Base-by-base conservation (phyloP, 2,329 filamentous ascomycete genomes). In the Venturia asperata region DNA sequence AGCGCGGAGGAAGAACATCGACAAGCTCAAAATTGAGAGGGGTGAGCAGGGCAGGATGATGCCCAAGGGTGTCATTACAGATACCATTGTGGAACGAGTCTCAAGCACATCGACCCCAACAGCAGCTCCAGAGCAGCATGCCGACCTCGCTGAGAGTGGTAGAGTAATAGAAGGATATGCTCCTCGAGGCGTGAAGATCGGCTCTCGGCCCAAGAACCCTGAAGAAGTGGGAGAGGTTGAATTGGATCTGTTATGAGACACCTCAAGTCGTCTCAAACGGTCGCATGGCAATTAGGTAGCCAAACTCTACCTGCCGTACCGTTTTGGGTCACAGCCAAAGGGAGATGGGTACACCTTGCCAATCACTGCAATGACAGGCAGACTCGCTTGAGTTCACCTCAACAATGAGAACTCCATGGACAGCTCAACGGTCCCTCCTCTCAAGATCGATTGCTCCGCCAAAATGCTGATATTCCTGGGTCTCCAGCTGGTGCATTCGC, bases 21-120 rank as follows among this genome's bases (percentile, higher is more conserved):
- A 67, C 37, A 75, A 79, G 60, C 71, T 81, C 5, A 78, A 78
- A 0, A 66, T 75, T 5, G 79, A 81, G 69, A 74, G 79, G 41
- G 79, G 78, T 62, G 79, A 81, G 68, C 70, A 68, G 49, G 66
- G 68, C 3, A 68, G 66, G 9, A 71, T 70, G 5, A 67, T 72
- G 56, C 70, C 69, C 60, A 69, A 74, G 11, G 71, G 73, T 60
- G 71, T 76, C 47, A 70, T 77, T 67, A 68, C 67, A 1, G 69
- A 73, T 39, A 66, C 65, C 7, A 69, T 77, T 39, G 68, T 74
- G 10, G 75, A 77, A 66, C 75, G 74, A 52, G 10, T 52, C 60
- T 52, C 43, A 19, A 34, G 6, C 45, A 45, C 63, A 11, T 19
- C 41, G 74, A 71, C 68, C 71, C 70, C 3, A 70, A 71, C 17